Evolutionary conservation across 2,329 filamentous ascomycete genomes (phyloP).

Genomic region (Claviceps sp.): DNA sequence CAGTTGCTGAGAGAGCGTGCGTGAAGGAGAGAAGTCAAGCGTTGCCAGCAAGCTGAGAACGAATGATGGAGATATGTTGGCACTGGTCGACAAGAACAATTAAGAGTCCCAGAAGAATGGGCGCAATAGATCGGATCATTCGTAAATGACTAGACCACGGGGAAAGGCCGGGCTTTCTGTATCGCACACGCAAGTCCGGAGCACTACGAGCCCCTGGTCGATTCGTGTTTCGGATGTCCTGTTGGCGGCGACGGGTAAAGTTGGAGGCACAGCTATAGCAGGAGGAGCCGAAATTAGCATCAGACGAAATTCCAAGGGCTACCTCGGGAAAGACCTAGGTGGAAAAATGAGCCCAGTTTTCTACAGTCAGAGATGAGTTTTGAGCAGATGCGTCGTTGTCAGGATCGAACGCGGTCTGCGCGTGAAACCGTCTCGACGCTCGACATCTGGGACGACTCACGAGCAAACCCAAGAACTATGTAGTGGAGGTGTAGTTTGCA

Average conservation of each 20-base stretch:
- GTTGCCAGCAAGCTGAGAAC: conserved; percentile 1
- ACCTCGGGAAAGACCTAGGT: neutral
- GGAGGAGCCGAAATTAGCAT: neutral
- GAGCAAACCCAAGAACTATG: neutral
- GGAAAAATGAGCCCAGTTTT: neutral
- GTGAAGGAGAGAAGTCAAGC: neutral
- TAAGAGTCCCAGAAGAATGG: neutral
- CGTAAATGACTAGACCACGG: neutral
- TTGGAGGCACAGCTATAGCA: neutral
- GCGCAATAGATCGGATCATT: neutral
- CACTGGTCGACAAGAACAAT: neutral
- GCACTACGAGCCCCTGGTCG: neutral
- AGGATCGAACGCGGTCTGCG: neutral
- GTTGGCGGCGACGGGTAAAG: neutral
- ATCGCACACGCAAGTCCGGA: neutral
- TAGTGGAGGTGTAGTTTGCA: neutral
- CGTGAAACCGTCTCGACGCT: neutral
- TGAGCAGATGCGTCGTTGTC: neutral
- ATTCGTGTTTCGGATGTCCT: conserved; percentile 3
- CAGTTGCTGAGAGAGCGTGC: neutral
- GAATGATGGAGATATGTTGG: neutral
- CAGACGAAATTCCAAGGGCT: neutral
- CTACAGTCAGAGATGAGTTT: neutral
- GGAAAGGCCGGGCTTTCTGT: neutral
- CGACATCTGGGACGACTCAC: neutral